Base-by-base conservation (phyloP, 768 basidiomycete species). In the Amanita jacksonii region DNA sequence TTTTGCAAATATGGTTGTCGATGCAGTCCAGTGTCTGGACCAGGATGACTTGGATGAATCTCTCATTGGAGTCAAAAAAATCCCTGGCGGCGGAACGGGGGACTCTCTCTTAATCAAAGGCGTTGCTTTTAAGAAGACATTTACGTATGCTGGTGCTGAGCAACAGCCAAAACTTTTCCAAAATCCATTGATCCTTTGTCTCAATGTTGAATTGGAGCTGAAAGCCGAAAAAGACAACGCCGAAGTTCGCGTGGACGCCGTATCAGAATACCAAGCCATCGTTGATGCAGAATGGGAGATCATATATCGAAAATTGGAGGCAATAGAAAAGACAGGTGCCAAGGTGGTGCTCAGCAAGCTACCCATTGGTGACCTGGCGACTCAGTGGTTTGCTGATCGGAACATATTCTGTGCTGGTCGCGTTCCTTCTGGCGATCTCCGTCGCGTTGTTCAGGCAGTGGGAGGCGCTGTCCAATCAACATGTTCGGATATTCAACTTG, bases 201-300 rank as follows among this genome's bases (percentile, higher is more conserved):
- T 99, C 45, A 99, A 99, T 59, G 94, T 99, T 51, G 96, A 99
- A 61, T 77, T 99, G 42, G 96, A 99, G 63, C 72, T 99, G 53
- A 99, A 99, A 65, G 96, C 96, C 0, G 96, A 99, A 66, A 93
- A 98, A 62, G 96, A 99, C 63, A 99, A 99, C 52, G 96, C 96
- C 3, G 96, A 99, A 64, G 90, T 99, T 32, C 81, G 96, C 27
- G 91, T 99, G 13, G 91, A 98, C 56, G 84, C 85, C 12, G 94
- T 99, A 19, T 84, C 91, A 13, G 96, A 99, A 58, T 99, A 99
- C 59, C 96, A 99, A 64, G 92, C 94, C 4, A 97, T 99, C 56
- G 96, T 99, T 42, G 92, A 99, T 60, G 96, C 96, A 8, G 96
- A 99, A 61, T 99, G 96, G 96, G 88, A 94, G 55, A 98, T 99